Evolutionary conservation across 1,284 basidiomycete genomes (phyloP).

Genomic region (Thecaphora thlaspeos): DNA sequence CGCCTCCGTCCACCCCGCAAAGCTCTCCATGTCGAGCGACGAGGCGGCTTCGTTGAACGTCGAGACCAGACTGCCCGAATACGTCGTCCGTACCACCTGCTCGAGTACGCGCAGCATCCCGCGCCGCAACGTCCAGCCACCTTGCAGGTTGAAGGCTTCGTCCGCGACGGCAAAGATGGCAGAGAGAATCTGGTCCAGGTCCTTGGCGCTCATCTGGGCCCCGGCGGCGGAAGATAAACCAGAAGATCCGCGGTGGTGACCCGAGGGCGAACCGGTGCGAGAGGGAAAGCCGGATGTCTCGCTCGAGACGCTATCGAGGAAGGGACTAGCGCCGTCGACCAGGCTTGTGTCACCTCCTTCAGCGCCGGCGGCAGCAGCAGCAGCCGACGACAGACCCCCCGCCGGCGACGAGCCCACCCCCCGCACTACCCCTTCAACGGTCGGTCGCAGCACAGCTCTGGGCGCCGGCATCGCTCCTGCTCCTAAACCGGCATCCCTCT

Average conservation of each 20-base stretch:
- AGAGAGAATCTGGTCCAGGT: conserved; percentile 54
- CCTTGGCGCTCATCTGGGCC: conserved; percentile 28
- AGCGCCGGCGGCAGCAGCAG: background rate
- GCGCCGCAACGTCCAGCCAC: conserved; percentile 55
- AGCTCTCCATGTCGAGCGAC: conserved; percentile 35
- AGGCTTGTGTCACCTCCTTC: background rate
- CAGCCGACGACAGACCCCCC: background rate
- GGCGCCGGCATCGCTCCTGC: background rate
- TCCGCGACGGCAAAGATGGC: conserved; percentile 57
- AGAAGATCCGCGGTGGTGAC: background rate
- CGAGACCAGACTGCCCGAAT: conserved; percentile 46
- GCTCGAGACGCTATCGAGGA: conserved; percentile 11
- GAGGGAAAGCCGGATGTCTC: conserved; percentile 23
- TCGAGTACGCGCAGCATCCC: conserved; percentile 57
- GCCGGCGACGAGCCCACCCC: background rate
- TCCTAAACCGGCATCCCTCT: background rate
- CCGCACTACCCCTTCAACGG: background rate
- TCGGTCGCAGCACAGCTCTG: no score
- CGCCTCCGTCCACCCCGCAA: conserved; percentile 42
- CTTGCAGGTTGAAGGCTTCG: conserved; percentile 57
- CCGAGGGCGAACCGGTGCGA: conserved; percentile 20
- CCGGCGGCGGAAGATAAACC: background rate
- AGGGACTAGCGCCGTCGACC: conserved; percentile 1
- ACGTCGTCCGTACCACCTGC: conserved; percentile 54
- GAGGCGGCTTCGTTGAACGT: conserved; percentile 47